Conservation (phyloP, 768 basidiomycete genomes). For the Dioszegia hungarica region DNA sequence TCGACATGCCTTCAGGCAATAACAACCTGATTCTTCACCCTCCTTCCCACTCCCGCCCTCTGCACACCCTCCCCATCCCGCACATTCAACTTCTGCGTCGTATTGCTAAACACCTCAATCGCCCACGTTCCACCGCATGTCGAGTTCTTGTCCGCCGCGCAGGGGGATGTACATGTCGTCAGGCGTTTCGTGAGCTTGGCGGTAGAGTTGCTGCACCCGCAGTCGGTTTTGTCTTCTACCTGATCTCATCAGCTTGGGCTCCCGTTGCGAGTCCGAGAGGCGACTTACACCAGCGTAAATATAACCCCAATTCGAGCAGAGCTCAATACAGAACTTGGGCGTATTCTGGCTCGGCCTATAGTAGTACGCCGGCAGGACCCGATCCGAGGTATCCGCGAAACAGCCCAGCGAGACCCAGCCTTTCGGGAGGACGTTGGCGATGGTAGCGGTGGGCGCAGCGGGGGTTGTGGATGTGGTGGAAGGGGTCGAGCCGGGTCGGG, state of each 20-base stretch:
- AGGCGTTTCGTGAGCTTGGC: not conserved
- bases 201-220: conserved; percentile 13
- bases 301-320: not conserved
- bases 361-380: not conserved
- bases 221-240: conserved; percentile 4
- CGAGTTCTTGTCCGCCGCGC: conserved; percentile 9
- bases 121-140: conserved; percentile 12
- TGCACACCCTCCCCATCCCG: not conserved
- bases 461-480: not conserved
- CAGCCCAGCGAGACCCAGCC: conserved; percentile 14
- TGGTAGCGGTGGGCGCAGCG: not conserved
- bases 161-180: conserved; percentile 13
- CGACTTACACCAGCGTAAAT: conserved; percentile 5
- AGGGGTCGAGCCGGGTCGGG: not conserved
- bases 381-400: not conserved
- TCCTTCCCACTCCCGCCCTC: too few relatives aligned
- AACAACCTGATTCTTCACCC: too few relatives aligned
- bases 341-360: not conserved
- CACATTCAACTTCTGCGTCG: not conserved
- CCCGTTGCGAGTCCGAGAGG: not conserved
- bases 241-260: not conserved
- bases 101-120: conserved; percentile 15
- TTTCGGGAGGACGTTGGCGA: conserved; percentile 2
- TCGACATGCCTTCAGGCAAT: too few relatives aligned
- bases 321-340: not conserved